Percentiles rank a stretch among this genome's conserved stretches.
These are phyloP conservation scores for Monilinia laxa DNA, from an alignment of 2,329 filamentous ascomycete genomes.

Conservation along the genomic window DNA sequence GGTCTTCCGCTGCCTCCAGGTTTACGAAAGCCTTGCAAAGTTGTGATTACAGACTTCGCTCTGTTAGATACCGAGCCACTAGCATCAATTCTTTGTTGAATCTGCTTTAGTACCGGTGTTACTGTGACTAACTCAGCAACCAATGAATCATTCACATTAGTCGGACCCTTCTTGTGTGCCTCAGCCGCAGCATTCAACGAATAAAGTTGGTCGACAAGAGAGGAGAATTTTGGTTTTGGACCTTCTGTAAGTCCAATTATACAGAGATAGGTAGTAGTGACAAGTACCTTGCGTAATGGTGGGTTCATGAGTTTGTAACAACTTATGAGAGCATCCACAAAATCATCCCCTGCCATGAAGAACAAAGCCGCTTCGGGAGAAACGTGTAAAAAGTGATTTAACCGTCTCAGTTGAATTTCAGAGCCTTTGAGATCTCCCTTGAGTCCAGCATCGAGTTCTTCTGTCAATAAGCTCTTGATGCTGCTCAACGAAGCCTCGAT, in stretches of 20 bases:
- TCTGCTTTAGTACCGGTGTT: constrained; percentile 69
- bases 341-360: constrained; percentile 83
- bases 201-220: constrained; percentile 81
- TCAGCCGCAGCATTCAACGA: constrained; percentile 72
- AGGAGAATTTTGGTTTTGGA: constrained; percentile 66
- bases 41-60: constrained; percentile 59
- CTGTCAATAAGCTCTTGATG: constrained; percentile 62
- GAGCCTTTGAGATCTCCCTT: constrained; percentile 54
- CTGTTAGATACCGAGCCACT: constrained; percentile 53
- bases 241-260: constrained; percentile 68
- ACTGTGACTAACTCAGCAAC: constrained; percentile 77
- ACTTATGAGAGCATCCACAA: constrained; percentile 70
- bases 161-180: constrained; percentile 55
- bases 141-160: constrained; percentile 66
- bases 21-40: constrained; percentile 60
- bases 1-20: constrained; percentile 52
- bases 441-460: constrained; percentile 60
- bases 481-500: constrained; percentile 57
- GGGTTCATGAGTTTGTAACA: constrained; percentile 66
- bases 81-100: constrained; percentile 55
- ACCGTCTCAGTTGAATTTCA: constrained; percentile 53
- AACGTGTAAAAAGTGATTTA: constrained; percentile 64
- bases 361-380: constrained; percentile 58
- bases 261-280: constrained; percentile 73
- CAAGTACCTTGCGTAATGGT: constrained; percentile 63